phyloP scores from a whole-genome alignment of 75 land plant genomes.

The Azolla pinnata region DNA sequence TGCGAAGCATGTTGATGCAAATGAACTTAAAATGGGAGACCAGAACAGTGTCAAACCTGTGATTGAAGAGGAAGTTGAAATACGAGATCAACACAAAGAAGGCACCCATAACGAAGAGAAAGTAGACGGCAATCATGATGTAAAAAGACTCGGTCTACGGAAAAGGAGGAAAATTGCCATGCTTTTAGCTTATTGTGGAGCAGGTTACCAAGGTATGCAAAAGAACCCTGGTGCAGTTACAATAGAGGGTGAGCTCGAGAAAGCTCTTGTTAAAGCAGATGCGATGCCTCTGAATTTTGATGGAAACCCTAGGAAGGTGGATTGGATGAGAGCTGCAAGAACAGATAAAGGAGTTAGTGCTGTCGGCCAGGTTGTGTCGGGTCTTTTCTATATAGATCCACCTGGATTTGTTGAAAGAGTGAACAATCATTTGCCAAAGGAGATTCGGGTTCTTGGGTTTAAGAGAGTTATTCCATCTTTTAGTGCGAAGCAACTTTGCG shows the following conservation, averaged over 20 bases:
- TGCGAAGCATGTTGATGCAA: too few relatives aligned
- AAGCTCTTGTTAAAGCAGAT: conserved; percentile 59
- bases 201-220: conserved; percentile 89
- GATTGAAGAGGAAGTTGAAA: too few relatives aligned
- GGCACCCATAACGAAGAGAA: too few relatives aligned
- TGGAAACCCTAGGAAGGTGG: conserved; percentile 49
- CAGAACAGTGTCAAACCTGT: too few relatives aligned
- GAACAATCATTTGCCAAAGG: conserved; percentile 48
- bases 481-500: conserved; percentile 87
- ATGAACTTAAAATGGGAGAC: too few relatives aligned
- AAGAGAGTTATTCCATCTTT: conserved; percentile 71
- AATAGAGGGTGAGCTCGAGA: conserved; percentile 75
- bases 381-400: conserved; percentile 73
- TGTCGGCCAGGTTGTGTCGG: conserved; percentile 90
- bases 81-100: too few relatives aligned
- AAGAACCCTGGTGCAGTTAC: conserved; percentile 81
- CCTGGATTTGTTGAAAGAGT: conserved; percentile 69
- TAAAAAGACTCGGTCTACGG: too few relatives aligned
- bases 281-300: conserved; percentile 59
- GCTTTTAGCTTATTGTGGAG: conserved; percentile 75
- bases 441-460: conserved; percentile 67
- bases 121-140: too few relatives aligned
- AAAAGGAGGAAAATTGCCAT: conserved; percentile 78
- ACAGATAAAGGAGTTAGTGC: conserved; percentile 99
- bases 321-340: conserved; percentile 84